Evolutionary conservation across 352 stramenopile species (phyloP).

Genomic region (Salisapilia sapeloensis): DNA sequence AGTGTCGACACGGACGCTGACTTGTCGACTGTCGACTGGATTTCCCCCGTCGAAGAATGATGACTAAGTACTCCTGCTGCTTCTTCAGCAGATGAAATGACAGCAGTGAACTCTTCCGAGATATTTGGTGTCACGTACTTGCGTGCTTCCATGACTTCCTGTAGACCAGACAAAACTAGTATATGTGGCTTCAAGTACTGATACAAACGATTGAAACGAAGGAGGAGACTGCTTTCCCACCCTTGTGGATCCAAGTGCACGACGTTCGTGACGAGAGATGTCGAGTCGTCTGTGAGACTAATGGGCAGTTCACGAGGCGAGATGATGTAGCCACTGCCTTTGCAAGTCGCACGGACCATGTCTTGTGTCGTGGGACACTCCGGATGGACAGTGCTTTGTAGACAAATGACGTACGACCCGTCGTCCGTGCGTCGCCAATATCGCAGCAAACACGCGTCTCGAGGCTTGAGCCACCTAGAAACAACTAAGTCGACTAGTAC

Average conservation of each 20-base stretch:
- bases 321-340: conserved; percentile 44
- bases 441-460: conserved; percentile 45
- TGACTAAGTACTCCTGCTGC: conserved; percentile 5
- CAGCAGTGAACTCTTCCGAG: conserved; percentile 32
- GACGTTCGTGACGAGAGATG: conserved; percentile 52
- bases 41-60: conserved; percentile 3
- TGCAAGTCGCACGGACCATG: conserved; percentile 38
- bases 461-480: conserved; percentile 37
- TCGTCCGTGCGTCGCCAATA: conserved; percentile 60
- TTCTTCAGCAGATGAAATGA: conserved; percentile 10
- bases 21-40: conserved; percentile 5
- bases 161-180: conserved; percentile 26
- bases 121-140: conserved; percentile 64
- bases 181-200: conserved; percentile 42
- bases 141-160: conserved; percentile 56
- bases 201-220: conserved; percentile 32
- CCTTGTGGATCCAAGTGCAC: conserved; percentile 48
- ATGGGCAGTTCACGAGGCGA: conserved; percentile 13
- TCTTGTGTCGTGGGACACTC: conserved; percentile 49
- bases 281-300: conserved; percentile 17
- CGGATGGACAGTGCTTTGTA: conserved; percentile 56
- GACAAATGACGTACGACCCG: conserved; percentile 57
- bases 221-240: conserved; percentile 46
- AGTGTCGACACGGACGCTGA: conserved; percentile 4
- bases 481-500: conserved; percentile 1